Evolutionary conservation across 2,329 filamentous ascomycete genomes (phyloP).

Genomic region (Colletotrichum kahawae): DNA sequence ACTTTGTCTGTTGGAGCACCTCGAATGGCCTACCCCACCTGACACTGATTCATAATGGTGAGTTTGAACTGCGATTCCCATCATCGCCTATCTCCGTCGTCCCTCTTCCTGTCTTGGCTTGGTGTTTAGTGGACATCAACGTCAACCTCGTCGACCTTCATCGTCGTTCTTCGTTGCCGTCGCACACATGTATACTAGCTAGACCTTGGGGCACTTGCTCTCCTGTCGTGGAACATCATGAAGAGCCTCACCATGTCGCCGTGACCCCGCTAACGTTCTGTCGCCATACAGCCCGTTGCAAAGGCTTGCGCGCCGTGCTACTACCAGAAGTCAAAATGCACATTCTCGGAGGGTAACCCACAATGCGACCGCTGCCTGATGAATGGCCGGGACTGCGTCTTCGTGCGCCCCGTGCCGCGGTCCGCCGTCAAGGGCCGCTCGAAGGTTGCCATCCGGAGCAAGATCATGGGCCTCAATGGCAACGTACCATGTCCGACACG

Average conservation of each 20-base stretch:
- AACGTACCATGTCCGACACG: neutral
- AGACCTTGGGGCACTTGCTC: neutral
- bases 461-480: slow-evolving; percentile 3
- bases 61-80: neutral
- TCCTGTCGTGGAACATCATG: neutral
- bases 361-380: slow-evolving; percentile 20
- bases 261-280: neutral
- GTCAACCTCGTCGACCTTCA: neutral
- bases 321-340: slow-evolving; percentile 23
- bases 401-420: slow-evolving; percentile 18
- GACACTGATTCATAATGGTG: slow-evolving; percentile 16
- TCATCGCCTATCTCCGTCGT: slow-evolving; percentile 1
- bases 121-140: neutral
- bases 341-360: slow-evolving; percentile 16
- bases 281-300: slow-evolving; percentile 9
- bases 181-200: neutral
- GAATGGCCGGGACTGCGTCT: slow-evolving; percentile 23
- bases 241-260: neutral
- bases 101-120: neutral
- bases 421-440: slow-evolving; percentile 17
- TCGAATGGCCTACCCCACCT: slow-evolving; percentile 19
- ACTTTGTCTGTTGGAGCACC: slow-evolving; percentile 18
- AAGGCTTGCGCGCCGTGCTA: slow-evolving; percentile 22
- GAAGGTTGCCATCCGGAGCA: slow-evolving; percentile 5
- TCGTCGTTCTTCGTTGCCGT: neutral